Percentiles rank a stretch among this genome's conserved stretches.
These are phyloP conservation scores for Podospora comata DNA, from an alignment of 495 filamentous ascomycete species.

Conservation along the genomic window DNA sequence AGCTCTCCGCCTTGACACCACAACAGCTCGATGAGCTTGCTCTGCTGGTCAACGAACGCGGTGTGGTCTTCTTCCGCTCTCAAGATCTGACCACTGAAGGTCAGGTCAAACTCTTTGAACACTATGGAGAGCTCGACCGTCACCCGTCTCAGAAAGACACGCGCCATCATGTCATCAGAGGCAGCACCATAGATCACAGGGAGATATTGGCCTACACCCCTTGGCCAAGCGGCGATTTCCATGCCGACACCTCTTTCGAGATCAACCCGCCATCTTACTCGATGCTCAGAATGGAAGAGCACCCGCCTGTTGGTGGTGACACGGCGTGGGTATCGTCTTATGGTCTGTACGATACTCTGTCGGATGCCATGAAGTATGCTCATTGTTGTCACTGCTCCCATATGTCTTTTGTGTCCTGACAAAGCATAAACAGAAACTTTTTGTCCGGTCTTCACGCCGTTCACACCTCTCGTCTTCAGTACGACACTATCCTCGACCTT, in stretches of 20 bases:
- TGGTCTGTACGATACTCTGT: slow-evolving; percentile 51
- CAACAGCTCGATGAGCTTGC: slow-evolving; percentile 47
- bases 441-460: slow-evolving; percentile 50
- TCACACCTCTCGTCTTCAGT: slow-evolving; percentile 50
- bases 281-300: slow-evolving; percentile 54
- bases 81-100: slow-evolving; percentile 51
- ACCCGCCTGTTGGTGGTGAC: slow-evolving; percentile 52
- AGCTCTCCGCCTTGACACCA: slow-evolving; percentile 43
- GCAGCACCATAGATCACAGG: slow-evolving; percentile 40
- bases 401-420: background rate
- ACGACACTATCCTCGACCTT: slow-evolving; percentile 45
- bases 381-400: background rate
- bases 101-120: slow-evolving; percentile 51
- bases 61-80: slow-evolving; percentile 50
- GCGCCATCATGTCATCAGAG: slow-evolving; percentile 34
- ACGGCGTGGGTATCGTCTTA: slow-evolving; percentile 54
- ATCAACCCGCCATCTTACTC: slow-evolving; percentile 53
- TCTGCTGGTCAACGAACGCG: slow-evolving; percentile 44
- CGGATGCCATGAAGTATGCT: slow-evolving; percentile 31
- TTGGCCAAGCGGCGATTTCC: slow-evolving; percentile 43
- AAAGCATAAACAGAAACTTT: slow-evolving; percentile 39
- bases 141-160: slow-evolving; percentile 51
- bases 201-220: slow-evolving; percentile 41
- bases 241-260: slow-evolving; percentile 53
- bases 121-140: slow-evolving; percentile 49